Conservation (phyloP, 768 basidiomycete genomes). For the Amanita pseudoporphyria region DNA sequence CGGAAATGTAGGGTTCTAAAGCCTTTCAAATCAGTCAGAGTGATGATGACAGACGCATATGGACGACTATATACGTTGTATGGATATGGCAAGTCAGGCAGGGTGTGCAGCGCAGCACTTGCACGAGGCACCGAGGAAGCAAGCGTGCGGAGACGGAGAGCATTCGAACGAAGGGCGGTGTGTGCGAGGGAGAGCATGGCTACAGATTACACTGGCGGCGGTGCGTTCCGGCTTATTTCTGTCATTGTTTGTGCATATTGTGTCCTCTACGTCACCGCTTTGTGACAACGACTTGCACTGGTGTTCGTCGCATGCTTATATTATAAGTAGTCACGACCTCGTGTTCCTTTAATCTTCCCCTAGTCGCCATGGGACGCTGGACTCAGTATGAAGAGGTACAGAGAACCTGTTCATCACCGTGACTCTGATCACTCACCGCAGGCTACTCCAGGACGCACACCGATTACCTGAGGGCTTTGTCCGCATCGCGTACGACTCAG, state of each 20-base stretch:
- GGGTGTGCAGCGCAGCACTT: slow-evolving; percentile 52
- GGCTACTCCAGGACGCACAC: slow-evolving; percentile 21
- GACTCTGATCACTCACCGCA: neutral
- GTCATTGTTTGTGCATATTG: neutral
- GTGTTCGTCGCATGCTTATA: no score
- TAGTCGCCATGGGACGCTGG: slow-evolving; percentile 14
- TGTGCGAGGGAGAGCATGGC: slow-evolving; percentile 43
- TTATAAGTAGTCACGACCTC: neutral
- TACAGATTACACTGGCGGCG: neutral
- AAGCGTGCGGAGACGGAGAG: slow-evolving; percentile 28
- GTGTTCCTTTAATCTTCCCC: neutral
- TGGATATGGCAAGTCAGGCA: slow-evolving; percentile 71
- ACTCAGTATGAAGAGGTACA: slow-evolving; percentile 25
- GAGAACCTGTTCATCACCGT: slow-evolving; percentile 6
- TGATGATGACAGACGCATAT: neutral
- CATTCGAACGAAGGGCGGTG: slow-evolving; percentile 27
- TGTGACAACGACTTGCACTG: neutral
- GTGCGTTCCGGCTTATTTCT: neutral
- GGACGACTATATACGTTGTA: slow-evolving; percentile 48
- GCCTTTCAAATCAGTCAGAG: slow-evolving; percentile 35
- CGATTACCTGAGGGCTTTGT: slow-evolving; percentile 38
- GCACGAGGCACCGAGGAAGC: slow-evolving; percentile 24
- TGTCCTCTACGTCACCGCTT: neutral
- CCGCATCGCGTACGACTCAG: slow-evolving; percentile 45
- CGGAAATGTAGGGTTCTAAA: slow-evolving; percentile 86